These are phyloP conservation scores for Phytophthora pini DNA, from an alignment of 352 stramenopile genomes.

Conservation along the genomic window DNA sequence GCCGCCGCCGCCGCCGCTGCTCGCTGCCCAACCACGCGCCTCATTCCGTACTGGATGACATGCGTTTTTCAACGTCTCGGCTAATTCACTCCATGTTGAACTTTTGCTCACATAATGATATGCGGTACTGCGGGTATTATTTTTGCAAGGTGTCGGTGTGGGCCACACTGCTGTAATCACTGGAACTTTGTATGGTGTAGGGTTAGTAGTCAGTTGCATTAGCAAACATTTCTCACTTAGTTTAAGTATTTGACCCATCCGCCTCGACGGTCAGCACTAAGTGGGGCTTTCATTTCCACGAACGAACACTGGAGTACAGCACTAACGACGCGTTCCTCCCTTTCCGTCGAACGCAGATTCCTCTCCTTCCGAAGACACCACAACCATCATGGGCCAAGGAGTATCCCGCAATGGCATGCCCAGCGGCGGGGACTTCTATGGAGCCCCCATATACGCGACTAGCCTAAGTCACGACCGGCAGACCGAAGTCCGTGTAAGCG, in stretches of 20 bases:
- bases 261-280: slow-evolving; percentile 18
- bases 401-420: slow-evolving; percentile 64
- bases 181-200: slow-evolving; percentile 13
- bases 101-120: background rate
- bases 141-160: slow-evolving; percentile 9
- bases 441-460: slow-evolving; percentile 83
- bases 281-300: slow-evolving; percentile 26
- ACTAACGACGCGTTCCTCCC: background rate
- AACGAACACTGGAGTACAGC: slow-evolving; percentile 15
- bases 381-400: slow-evolving; percentile 62
- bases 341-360: no score
- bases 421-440: slow-evolving; percentile 80
- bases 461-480: slow-evolving; percentile 87
- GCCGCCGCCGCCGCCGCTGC: background rate
- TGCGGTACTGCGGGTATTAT: slow-evolving; percentile 8
- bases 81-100: slow-evolving; percentile 34
- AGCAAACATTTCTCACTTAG: slow-evolving; percentile 34
- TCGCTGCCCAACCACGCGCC: slow-evolving; percentile 9
- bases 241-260: slow-evolving; percentile 23
- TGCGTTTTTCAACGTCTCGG: slow-evolving; percentile 23
- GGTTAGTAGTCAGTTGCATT: slow-evolving; percentile 41
- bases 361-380: no score
- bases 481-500: slow-evolving; percentile 80
- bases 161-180: slow-evolving; percentile 6
- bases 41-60: slow-evolving; percentile 23